Percentiles rank a stretch among this genome's conserved stretches.
Evolutionary conservation across 139 green algal species (phyloP).

Genomic region (Chlamydomonas schloesseri): DNA sequence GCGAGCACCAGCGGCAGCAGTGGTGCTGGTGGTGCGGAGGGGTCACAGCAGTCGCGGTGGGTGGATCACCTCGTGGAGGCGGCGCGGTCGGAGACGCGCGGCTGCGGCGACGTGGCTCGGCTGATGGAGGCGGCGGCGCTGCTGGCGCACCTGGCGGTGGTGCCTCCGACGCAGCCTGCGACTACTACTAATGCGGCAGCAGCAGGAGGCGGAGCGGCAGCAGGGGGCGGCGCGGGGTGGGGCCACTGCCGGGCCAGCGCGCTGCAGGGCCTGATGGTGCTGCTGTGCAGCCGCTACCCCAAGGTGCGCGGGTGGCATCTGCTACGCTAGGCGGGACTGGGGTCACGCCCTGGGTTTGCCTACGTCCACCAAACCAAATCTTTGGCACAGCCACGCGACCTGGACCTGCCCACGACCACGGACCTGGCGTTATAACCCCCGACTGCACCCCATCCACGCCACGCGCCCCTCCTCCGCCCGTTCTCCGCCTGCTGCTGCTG

Average conservation of each 20-base stretch:
- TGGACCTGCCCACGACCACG: too few relatives aligned
- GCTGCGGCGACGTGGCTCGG: constrained; percentile 75
- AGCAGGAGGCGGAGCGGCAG: too few relatives aligned
- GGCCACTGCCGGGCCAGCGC: constrained; percentile 56
- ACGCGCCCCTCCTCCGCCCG: neutral
- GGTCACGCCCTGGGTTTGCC: too few relatives aligned
- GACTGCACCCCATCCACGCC: neutral
- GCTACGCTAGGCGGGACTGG: too few relatives aligned
- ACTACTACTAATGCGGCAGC: too few relatives aligned
- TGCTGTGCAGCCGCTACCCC: constrained; percentile 77
- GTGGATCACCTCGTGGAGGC: constrained; percentile 62
- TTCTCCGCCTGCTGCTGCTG: neutral
- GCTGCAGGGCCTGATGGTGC: constrained; percentile 68
- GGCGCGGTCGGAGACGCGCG: constrained; percentile 59
- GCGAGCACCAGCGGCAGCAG: neutral
- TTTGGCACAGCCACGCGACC: too few relatives aligned
- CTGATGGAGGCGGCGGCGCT: constrained; percentile 64
- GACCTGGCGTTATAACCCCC: too few relatives aligned
- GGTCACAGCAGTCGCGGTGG: constrained; percentile 8
- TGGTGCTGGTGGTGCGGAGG: too few relatives aligned
- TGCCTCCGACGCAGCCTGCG: neutral
- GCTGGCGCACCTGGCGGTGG: constrained; percentile 46
- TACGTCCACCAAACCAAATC: too few relatives aligned
- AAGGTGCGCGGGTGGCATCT: constrained; percentile 66
- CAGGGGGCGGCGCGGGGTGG: too few relatives aligned